Base-by-base conservation (phyloP, 345 rosid species). In the Toxicodendron radicans region DNA sequence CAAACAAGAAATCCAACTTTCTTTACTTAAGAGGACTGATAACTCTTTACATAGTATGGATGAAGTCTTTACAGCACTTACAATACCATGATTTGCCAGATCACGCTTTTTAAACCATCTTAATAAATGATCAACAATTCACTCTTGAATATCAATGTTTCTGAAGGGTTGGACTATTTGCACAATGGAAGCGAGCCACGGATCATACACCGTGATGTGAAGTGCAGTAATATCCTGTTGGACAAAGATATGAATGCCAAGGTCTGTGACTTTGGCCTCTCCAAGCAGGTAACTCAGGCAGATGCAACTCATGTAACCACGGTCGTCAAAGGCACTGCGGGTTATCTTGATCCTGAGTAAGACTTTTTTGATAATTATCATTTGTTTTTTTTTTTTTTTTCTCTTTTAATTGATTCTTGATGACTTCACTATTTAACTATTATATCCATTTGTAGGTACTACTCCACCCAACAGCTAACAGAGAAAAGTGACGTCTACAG, bases 271-370 rank as follows among this genome's bases (percentile, higher is more conserved):
- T 90, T 90, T 60, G 95, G 95, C 56, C 95, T 90, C 63, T 88
- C 95, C 8, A 90, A 90, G 86, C 95, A 90, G 72, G 83, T 90
- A 45, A 78, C 75, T 77, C 87, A 83, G 75, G 83, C 91, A 69
- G 94, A 91, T 66, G 97, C 93, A 70, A 88, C 91, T 58, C 98
- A 94, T 76, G 85, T 94, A 38, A 92, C 98, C 48, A 94, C 98
- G 30, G 92, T 86, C 63, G 97, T 94, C 63, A 94, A 92, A 80
- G 97, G 97, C 83, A 88, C 98, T 17, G 97, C 97, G 2, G 98
- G 98, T 59, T 94, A 94, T 85, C 91, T 94, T 16, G 98, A 94
- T 66, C 98, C 97, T 49, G 97, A 94, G 98, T 94, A 85, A 69
- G 85, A 65, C 73, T 62, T 64, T 17, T 1, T 27, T 27, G 0